phyloP scores from a whole-genome alignment of 2,329 filamentous ascomycete genomes.

The Colletotrichum aenigma region DNA sequence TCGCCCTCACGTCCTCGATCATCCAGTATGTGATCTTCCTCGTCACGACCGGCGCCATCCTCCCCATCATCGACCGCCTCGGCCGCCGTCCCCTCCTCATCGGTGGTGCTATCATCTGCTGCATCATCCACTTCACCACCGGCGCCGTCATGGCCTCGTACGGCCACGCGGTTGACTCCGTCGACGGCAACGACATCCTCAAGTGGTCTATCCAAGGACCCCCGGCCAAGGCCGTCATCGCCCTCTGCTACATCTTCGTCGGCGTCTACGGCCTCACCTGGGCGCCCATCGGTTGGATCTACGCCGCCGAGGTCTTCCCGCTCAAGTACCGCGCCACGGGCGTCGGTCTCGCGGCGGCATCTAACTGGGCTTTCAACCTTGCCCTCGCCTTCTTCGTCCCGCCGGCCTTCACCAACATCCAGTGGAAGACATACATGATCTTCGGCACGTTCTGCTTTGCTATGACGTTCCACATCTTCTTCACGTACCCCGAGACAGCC shows the following conservation, averaged over 20 bases:
- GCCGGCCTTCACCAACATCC: constrained; percentile 27
- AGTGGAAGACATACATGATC: constrained; percentile 27
- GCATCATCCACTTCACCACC: constrained; percentile 50
- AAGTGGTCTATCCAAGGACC: constrained; percentile 48
- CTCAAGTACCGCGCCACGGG: constrained; percentile 56
- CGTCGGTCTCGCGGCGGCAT: constrained; percentile 55
- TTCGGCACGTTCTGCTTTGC: constrained; percentile 19
- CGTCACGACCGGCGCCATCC: constrained; percentile 52
- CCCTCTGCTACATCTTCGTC: constrained; percentile 50
- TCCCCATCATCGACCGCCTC: constrained; percentile 53
- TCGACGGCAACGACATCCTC: constrained; percentile 50
- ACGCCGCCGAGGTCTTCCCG: constrained; percentile 43
- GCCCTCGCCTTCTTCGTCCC: constrained; percentile 54
- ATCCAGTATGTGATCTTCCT: constrained; percentile 62
- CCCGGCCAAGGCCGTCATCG: constrained; percentile 54
- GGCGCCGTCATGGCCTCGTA: constrained; percentile 54
- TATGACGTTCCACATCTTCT: constrained; percentile 27
- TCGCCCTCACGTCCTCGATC: constrained; percentile 51
- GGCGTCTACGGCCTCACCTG: constrained; percentile 31
- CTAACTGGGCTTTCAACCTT: constrained; percentile 56
- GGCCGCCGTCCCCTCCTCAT: constrained; percentile 53
- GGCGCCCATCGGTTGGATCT: constrained; percentile 36
- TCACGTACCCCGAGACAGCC: constrained; percentile 32
- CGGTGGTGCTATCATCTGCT: constrained; percentile 47
- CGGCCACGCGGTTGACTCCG: constrained; percentile 45